Base-by-base conservation (phyloP, 306 rosid genomes). In the Fragaria nilgerrensis region DNA sequence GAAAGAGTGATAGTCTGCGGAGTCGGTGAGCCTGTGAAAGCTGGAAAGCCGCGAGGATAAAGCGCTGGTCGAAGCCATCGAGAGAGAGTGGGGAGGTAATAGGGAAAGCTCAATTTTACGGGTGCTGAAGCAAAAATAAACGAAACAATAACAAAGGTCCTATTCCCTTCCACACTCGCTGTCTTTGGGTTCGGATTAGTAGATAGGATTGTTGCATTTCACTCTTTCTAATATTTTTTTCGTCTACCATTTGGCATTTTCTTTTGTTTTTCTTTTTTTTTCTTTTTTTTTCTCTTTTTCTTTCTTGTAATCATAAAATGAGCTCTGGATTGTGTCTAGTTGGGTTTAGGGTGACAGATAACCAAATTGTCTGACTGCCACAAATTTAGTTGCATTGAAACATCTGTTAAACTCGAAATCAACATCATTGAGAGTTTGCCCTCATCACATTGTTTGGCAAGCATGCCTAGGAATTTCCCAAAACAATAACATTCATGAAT, bases 21-120 rank as follows among this genome's bases (percentile, higher is more conserved):
- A 29, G 22, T 39, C 71, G 56, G 70, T 7, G 61, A 64, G 73
- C 13, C 74, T 81, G 75, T 53, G 78, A 16, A 70, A 32, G 37
- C 8, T 70, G 59, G 80, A 65, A 23, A 75, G 73, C n/a, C 56
- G 74, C 15, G 80, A 81, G 70, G 71, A 72, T 45, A 81, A 55
- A 65, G 85, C 85, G 15, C 59, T 71, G 65, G 68, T 81, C 74
- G 68, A 77, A 66, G 85, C 81, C 85, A 81, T 81, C 66, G 64
- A 37, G 76, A 56, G 17, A 12, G 39, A 44, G 32, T 14, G 12
- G 68, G 64, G 76, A 27, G 9, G 61, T 39, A 56, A 20, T 52
- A 20, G 17, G 0, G 0, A 12, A 43, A 27, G 43, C 43, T 13
- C 34, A 59, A 25, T 11, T 17, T 71, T 50, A 32, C 45, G 11